Evolutionary conservation across 2,329 filamentous ascomycete genomes (phyloP), one percentile per base, ranked within the genome.

Genomic region (Ceratocystis destructans): DNA sequence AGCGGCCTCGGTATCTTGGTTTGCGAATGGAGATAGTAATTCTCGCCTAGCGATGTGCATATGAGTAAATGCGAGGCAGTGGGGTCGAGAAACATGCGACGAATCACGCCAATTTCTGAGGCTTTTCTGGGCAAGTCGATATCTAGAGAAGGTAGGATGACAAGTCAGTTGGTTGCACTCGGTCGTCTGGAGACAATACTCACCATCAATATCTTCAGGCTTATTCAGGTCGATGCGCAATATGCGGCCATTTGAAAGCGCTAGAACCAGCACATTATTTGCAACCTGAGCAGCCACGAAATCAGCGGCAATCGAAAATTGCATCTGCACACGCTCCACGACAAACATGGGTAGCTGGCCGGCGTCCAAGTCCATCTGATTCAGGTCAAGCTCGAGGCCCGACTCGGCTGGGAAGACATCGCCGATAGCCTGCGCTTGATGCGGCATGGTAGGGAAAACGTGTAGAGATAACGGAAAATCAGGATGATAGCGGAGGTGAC

Each of bases 21-120:
- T 74, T 97, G 93, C 10, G 91, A 93, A 75, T 99, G 94, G 8
- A 99, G 87, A 76, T 99, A 99, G 79, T 92, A 99, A 77, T 96
- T 97, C 76, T 99, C 94, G 74, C 91, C 91, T 50, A 91, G 83
- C 4, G 90, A 88, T 2, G 94, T 99, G 74, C 88, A 91, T 71
- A 99, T 86, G 70, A 99, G 84, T 33, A 99, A 80, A 77, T 99
- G 94, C 5, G 91, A 96, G 33, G 94, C 94, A 10, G 93, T 96
- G 33, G 94, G 93, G 73, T 99, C 94, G 73, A 99, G 88, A 78
- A 99, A 99, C 83, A 99, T 90, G 78, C 89, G 90, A 71, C 89
- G 87, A 73, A 99, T 97, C 64, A 96, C 83, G 70, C 94, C 94
- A 68, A 94, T 84, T 75, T 99, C 93, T 46, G 90, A 87, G 17